A percentile compares a stretch with the other conserved stretches of the same genome.
Conservation (phyloP, 257 asterid genomes). For the Primulina eburnea region DNA sequence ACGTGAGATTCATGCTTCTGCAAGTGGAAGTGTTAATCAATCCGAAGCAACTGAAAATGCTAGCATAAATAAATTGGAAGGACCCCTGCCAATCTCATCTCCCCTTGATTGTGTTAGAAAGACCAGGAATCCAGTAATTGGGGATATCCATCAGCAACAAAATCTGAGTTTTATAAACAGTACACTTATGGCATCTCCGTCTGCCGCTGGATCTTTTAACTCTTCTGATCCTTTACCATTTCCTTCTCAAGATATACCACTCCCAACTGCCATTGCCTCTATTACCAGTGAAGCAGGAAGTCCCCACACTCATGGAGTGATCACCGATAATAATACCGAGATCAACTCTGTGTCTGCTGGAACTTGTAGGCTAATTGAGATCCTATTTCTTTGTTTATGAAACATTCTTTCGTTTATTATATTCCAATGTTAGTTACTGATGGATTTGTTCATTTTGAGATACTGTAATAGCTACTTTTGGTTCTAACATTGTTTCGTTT, state of each 20-base stretch:
- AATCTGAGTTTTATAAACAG: constrained; percentile 30
- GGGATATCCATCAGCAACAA: constrained; percentile 33
- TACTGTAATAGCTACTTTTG: constrained; percentile 38
- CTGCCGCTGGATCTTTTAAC: constrained; percentile 39
- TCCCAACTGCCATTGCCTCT: constrained; percentile 38
- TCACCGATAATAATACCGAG: constrained; percentile 37
- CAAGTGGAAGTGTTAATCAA: constrained; percentile 26
- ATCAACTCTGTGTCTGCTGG: constrained; percentile 38
- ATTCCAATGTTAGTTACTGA: constrained; percentile 21
- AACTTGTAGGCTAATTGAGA: constrained; percentile 33
- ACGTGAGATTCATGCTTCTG: constrained; percentile 34
- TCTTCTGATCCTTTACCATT: constrained; percentile 44
- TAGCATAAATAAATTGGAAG: constrained; percentile 35
- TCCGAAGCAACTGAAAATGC: constrained; percentile 24
- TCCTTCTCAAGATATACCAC: constrained; percentile 47
- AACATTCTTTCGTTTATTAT: constrained; percentile 9
- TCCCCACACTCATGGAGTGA: constrained; percentile 31
- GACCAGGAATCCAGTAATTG: constrained; percentile 26
- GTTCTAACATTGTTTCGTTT: constrained; percentile 25
- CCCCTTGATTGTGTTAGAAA: constrained; percentile 33
- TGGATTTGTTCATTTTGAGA: constrained; percentile 24
- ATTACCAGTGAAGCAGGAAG: constrained; percentile 36
- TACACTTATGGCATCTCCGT: constrained; percentile 32
- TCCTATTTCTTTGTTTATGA: constrained; percentile 12
- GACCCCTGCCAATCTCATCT: constrained; percentile 30